Conservation (phyloP, 192 early-diverging fungal genomes). For the Dispira simplex region DNA sequence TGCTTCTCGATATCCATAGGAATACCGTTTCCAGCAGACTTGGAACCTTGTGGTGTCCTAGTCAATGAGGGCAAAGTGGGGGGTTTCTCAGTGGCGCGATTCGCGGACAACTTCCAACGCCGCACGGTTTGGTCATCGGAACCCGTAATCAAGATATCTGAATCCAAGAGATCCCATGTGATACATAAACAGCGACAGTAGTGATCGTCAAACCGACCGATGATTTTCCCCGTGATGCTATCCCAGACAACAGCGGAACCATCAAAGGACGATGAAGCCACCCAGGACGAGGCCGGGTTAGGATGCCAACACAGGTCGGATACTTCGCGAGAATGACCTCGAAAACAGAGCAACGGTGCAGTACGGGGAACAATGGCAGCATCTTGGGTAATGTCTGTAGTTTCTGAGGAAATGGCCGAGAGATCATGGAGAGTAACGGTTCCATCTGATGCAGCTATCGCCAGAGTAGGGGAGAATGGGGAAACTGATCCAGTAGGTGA, state of each 20-base stretch:
- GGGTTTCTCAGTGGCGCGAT: too few relatives aligned
- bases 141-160: not conserved
- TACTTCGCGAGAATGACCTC: not conserved
- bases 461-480: not conserved
- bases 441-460: not conserved
- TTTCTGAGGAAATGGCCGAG: not conserved
- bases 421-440: not conserved
- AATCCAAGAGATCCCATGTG: slow-evolving; percentile 5
- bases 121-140: slow-evolving; percentile 10
- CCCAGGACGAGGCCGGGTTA: not conserved
- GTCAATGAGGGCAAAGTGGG: too few relatives aligned
- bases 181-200: not conserved
- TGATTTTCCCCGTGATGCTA: not conserved
- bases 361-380: not conserved
- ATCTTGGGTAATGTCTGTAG: not conserved
- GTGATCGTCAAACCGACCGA: not conserved
- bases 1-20: too few relatives aligned
- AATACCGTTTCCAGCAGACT: too few relatives aligned
- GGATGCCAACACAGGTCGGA: slow-evolving; percentile 1
- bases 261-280: not conserved
- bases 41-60: too few relatives aligned
- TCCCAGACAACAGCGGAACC: slow-evolving; percentile 5
- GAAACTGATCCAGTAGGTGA: not conserved
- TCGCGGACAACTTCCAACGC: not conserved
- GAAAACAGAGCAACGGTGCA: not conserved